Percentiles rank a stretch among this genome's conserved stretches.
Evolutionary conservation across 192 early-diverging fungal genomes (phyloP).

Genomic region (Mortierella alpina): DNA sequence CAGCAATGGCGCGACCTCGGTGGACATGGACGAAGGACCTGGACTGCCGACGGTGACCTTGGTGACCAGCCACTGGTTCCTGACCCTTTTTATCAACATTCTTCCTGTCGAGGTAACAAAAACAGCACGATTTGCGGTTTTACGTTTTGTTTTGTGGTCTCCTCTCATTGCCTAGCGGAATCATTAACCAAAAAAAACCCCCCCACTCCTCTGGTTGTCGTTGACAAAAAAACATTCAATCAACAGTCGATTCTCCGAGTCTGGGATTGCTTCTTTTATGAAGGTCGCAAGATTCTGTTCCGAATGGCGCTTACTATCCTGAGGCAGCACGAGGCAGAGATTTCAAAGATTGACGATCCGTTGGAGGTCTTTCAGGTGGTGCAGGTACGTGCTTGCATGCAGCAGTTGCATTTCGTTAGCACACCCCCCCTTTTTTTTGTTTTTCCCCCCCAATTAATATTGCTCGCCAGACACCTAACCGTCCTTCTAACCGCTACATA

Average conservation of each 20-base stretch:
- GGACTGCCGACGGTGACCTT: constrained; percentile 75
- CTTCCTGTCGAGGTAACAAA: constrained; percentile 73
- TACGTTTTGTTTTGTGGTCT: too few relatives aligned
- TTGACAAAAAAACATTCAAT: background rate
- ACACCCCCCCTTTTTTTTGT: background rate
- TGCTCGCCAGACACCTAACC: background rate
- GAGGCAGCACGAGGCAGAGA: constrained; percentile 69
- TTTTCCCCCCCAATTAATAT: too few relatives aligned
- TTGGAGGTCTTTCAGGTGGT: constrained; percentile 71
- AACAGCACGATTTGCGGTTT: background rate
- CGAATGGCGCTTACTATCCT: constrained; percentile 80
- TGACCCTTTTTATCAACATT: constrained; percentile 83
- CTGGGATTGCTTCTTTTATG: constrained; percentile 86
- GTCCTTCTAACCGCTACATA: constrained; percentile 6
- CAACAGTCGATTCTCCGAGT: constrained; percentile 75
- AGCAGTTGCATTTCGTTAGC: background rate
- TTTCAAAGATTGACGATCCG: constrained; percentile 67
- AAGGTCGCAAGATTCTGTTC: constrained; percentile 78
- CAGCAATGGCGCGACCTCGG: constrained; percentile 56
- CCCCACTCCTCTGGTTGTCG: too few relatives aligned
- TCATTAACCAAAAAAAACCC: too few relatives aligned
- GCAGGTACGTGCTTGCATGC: constrained; percentile 44
- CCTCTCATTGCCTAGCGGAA: background rate
- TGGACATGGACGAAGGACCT: constrained; percentile 59
- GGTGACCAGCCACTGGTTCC: constrained; percentile 87